Percentiles rank a stretch among this genome's conserved stretches.
Conservation (phyloP, 1,284 basidiomycete species). For the Paramarasmius palmivorus region DNA sequence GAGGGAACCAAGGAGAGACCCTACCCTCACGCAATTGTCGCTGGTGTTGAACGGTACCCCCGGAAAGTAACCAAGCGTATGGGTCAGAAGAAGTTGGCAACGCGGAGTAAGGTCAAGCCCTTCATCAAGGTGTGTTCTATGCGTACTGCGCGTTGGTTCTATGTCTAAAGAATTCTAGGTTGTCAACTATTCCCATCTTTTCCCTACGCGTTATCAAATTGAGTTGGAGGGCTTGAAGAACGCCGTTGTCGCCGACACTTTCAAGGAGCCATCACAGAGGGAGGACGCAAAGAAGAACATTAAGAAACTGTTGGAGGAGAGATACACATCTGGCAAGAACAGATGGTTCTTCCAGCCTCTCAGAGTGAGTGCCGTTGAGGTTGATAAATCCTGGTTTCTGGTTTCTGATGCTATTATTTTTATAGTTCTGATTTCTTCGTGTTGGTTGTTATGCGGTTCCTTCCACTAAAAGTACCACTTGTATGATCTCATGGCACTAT, state of each 20-base stretch:
- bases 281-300: slow-evolving; percentile 94
- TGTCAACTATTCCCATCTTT: slow-evolving; percentile 96
- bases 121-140: slow-evolving; percentile 87
- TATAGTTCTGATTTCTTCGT: slow-evolving; percentile 1
- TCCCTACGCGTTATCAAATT: slow-evolving; percentile 96
- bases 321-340: slow-evolving; percentile 90
- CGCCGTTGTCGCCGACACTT: slow-evolving; percentile 79
- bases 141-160: background rate
- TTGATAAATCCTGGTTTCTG: no score
- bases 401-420: background rate
- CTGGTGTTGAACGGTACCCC: slow-evolving; percentile 95
- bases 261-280: slow-evolving; percentile 93
- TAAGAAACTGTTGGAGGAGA: slow-evolving; percentile 94
- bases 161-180: slow-evolving; percentile 42
- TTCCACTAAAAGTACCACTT: slow-evolving; percentile 1
- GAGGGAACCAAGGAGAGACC: slow-evolving; percentile 88
- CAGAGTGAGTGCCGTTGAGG: slow-evolving; percentile 55
- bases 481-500: slow-evolving; percentile 5
- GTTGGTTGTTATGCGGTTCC: slow-evolving; percentile 1
- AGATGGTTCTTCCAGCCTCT: slow-evolving; percentile 91
- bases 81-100: slow-evolving; percentile 91
- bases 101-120: slow-evolving; percentile 94
- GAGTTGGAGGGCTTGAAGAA: slow-evolving; percentile 94
- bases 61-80: slow-evolving; percentile 94
- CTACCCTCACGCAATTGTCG: slow-evolving; percentile 95